Percentiles rank a stretch among this genome's conserved stretches.
These are phyloP conservation scores for Citrullus amarus DNA, from an alignment of 306 rosid genomes.

Conservation along the genomic window DNA sequence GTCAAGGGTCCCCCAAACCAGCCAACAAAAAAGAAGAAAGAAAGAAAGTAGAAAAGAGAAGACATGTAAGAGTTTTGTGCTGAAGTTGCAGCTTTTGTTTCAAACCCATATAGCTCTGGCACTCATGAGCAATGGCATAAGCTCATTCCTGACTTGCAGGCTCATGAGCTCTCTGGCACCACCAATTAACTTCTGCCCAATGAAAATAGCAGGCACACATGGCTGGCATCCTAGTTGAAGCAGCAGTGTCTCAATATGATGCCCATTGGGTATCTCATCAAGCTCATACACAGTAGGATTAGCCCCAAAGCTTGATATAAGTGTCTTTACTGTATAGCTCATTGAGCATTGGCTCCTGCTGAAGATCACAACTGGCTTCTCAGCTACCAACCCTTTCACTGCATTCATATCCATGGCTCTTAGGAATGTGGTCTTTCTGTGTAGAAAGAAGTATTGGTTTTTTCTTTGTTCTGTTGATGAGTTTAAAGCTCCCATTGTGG, in stretches of 20 bases:
- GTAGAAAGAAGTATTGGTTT: neutral
- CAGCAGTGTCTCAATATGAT: conserved; percentile 30
- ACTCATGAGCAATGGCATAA: conserved; percentile 36
- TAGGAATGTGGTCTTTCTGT: neutral
- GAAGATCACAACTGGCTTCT: conserved; percentile 68
- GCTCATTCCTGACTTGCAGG: conserved; percentile 48
- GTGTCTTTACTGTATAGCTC: conserved; percentile 32
- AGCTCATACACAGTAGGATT: conserved; percentile 33
- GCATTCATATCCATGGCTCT: conserved; percentile 31
- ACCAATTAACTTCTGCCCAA: conserved; percentile 55
- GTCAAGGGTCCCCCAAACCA: neutral
- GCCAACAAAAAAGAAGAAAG: neutral
- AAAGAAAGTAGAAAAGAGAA: neutral
- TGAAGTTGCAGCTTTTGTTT: neutral
- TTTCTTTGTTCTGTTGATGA: conserved; percentile 14
- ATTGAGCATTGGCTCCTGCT: conserved; percentile 49
- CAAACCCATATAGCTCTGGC: conserved; percentile 50
- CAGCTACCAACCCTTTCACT: conserved; percentile 34
- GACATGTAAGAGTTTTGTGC: neutral
- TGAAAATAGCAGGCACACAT: conserved; percentile 57
- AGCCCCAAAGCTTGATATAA: conserved; percentile 43
- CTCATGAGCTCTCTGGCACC: conserved; percentile 44
- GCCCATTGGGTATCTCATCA: conserved; percentile 40
- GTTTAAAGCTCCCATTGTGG: conserved; percentile 1
- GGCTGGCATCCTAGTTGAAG: conserved; percentile 39